Evolutionary conservation across 257 asterid species (phyloP).

Genomic region (Solanum piurae): DNA sequence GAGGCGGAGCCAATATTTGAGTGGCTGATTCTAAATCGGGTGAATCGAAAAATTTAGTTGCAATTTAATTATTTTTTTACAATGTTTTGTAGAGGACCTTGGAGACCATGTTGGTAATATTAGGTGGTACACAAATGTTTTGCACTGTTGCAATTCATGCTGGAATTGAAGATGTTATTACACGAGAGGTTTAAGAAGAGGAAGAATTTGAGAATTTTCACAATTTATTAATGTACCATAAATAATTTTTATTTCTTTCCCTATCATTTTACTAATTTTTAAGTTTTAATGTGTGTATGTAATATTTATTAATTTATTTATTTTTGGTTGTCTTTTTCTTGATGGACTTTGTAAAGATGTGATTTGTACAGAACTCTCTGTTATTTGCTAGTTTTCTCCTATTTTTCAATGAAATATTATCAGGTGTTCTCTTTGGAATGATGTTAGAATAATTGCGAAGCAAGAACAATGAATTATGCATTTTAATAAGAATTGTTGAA

Average conservation of each 20-base stretch:
- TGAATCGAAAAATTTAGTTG: neutral
- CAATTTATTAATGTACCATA: neutral
- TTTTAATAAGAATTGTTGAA: neutral
- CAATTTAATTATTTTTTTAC: neutral
- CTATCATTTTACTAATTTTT: neutral
- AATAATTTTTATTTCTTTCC: neutral
- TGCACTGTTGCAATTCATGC: slow-evolving; percentile 59
- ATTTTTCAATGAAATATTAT: too few species aligned
- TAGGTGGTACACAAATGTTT: slow-evolving; percentile 68
- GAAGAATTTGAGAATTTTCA: slow-evolving; percentile 1
- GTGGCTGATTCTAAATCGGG: neutral
- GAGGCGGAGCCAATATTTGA: neutral
- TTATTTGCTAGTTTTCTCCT: neutral
- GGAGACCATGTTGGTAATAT: slow-evolving; percentile 58
- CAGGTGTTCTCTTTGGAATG: neutral
- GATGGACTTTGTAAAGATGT: neutral
- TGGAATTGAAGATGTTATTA: slow-evolving; percentile 23
- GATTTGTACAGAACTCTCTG: neutral
- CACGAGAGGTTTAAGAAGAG: neutral
- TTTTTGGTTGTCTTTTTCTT: neutral
- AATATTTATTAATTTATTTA: neutral
- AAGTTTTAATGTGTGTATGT: neutral
- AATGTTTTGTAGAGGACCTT: slow-evolving; percentile 45
- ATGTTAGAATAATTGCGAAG: neutral
- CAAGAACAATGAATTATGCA: neutral